Evolutionary conservation across 2,329 filamentous ascomycete species (phyloP).

Genomic region (Aspergillaceae sp.): DNA sequence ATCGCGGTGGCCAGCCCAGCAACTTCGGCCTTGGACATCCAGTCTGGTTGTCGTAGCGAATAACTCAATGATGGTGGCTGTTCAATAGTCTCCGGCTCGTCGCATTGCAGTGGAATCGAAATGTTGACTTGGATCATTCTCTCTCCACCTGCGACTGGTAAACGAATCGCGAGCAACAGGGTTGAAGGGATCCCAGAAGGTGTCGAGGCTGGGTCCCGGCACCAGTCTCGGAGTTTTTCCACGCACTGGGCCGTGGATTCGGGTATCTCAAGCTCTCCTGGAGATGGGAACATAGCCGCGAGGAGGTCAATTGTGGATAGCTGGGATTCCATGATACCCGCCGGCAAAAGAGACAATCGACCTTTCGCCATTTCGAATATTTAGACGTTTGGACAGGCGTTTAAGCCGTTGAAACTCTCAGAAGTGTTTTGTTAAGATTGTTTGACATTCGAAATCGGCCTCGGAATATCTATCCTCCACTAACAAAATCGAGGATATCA

Average conservation of each 20-base stretch:
- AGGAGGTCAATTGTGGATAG: constrained; percentile 46
- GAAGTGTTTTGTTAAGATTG: no score
- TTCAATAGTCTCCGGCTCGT: constrained; percentile 6
- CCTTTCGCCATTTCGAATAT: constrained; percentile 10
- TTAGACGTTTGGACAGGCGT: not conserved
- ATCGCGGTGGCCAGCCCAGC: constrained; percentile 32
- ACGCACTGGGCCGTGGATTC: constrained; percentile 24
- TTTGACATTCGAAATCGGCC: no score
- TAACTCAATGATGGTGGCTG: constrained; percentile 18
- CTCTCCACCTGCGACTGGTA: constrained; percentile 17
- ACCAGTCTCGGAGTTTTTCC: constrained; percentile 21
- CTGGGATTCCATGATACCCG: constrained; percentile 42
- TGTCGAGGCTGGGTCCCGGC: constrained; percentile 8
- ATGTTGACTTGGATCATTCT: constrained; percentile 22
- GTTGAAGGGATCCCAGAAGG: constrained; percentile 12
- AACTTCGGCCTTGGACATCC: constrained; percentile 45
- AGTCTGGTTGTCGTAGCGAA: constrained; percentile 42
- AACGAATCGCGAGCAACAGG: constrained; percentile 15
- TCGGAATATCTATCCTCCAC: no score
- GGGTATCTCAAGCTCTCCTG: constrained; percentile 34
- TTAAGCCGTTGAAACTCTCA: no score
- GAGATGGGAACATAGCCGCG: constrained; percentile 43
- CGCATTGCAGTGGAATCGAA: constrained; percentile 17
- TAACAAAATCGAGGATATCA: no score
- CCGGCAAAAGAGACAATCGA: constrained; percentile 22